Percentiles rank a stretch among this genome's conserved stretches.
phyloP scores from a whole-genome alignment of 192 early-diverging fungal genomes.

The Phycomyces blakesleeanus region DNA sequence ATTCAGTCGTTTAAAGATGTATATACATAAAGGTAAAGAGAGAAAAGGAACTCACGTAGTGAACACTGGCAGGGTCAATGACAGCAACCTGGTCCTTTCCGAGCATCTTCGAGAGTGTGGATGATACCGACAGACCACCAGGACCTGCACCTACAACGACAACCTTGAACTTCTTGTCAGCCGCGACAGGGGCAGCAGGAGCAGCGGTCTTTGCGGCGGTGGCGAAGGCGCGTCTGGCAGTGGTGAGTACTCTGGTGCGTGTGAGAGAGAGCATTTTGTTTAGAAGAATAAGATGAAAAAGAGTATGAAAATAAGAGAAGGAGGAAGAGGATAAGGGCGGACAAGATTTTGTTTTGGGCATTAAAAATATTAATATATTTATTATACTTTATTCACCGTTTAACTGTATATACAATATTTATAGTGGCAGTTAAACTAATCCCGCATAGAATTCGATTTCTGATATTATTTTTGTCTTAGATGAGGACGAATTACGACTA shows the following conservation, averaged over 20 bases:
- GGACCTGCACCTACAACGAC: slow-evolving; percentile 55
- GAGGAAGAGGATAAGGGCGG: neutral
- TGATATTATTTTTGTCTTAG: too few relatives aligned
- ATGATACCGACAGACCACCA: slow-evolving; percentile 63
- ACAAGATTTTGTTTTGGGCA: too few relatives aligned
- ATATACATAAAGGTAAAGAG: too few relatives aligned
- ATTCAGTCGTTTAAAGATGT: too few relatives aligned
- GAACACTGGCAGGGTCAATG: slow-evolving; percentile 64
- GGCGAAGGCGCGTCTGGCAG: slow-evolving; percentile 25
- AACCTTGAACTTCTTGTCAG: slow-evolving; percentile 44
- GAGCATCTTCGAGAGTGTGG: slow-evolving; percentile 60
- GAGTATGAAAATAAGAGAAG: neutral
- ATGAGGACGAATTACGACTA: too few relatives aligned
- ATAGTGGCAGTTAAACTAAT: too few relatives aligned
- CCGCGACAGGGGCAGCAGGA: neutral
- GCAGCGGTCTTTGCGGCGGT: slow-evolving; percentile 21
- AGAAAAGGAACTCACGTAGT: slow-evolving; percentile 59
- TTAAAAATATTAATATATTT: neutral
- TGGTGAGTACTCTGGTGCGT: slow-evolving; percentile 17
- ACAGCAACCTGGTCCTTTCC: slow-evolving; percentile 67
- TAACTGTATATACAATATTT: too few relatives aligned
- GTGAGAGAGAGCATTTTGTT: slow-evolving; percentile 18
- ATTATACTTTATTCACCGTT: neutral
- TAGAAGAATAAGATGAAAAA: too few relatives aligned
- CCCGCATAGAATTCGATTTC: too few relatives aligned